Evolutionary conservation across 1,139 yeast species (phyloP).

Genomic region (Protomyces lactucae-debilis): DNA sequence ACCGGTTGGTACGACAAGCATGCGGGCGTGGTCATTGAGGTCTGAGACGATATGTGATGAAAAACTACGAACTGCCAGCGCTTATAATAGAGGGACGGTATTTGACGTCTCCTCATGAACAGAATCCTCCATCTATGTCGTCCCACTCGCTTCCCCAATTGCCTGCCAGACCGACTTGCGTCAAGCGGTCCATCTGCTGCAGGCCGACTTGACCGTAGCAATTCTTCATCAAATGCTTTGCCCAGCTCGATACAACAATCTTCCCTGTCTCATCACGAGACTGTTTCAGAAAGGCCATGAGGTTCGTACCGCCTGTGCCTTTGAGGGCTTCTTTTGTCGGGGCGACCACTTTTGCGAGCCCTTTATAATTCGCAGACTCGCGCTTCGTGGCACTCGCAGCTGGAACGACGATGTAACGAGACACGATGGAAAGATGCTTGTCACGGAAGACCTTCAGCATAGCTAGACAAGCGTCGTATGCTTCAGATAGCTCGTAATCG

Average conservation of each 20-base stretch:
- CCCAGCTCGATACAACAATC: constrained; percentile 88
- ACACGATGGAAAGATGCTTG: constrained; percentile 86
- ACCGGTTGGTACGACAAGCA: constrained; percentile 21
- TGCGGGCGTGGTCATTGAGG: constrained; percentile 21
- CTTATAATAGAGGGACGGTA: not conserved
- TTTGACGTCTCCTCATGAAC: not conserved
- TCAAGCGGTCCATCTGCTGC: constrained; percentile 11
- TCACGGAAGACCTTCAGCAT: constrained; percentile 85
- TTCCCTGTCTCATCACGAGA: constrained; percentile 95
- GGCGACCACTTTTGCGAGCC: constrained; percentile 35
- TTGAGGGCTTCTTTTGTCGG: constrained; percentile 51
- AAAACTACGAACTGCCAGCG: not conserved
- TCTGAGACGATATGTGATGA: not conserved
- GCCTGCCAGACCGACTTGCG: constrained; percentile 19
- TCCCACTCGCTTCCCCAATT: constrained; percentile 18
- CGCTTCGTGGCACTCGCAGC: constrained; percentile 45
- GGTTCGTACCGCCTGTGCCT: constrained; percentile 93
- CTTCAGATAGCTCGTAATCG: constrained; percentile 46
- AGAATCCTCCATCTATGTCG: constrained; percentile 11
- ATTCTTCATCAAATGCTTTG: constrained; percentile 50
- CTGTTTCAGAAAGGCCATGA: constrained; percentile 86
- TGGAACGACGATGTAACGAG: constrained; percentile 76
- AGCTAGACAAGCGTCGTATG: constrained; percentile 86
- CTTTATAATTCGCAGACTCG: constrained; percentile 34
- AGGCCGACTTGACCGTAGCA: constrained; percentile 15